Evolutionary conservation across 2,329 filamentous ascomycete genomes (phyloP), one percentile per base, ranked within the genome.

Genomic region (Penicillium sp.): DNA sequence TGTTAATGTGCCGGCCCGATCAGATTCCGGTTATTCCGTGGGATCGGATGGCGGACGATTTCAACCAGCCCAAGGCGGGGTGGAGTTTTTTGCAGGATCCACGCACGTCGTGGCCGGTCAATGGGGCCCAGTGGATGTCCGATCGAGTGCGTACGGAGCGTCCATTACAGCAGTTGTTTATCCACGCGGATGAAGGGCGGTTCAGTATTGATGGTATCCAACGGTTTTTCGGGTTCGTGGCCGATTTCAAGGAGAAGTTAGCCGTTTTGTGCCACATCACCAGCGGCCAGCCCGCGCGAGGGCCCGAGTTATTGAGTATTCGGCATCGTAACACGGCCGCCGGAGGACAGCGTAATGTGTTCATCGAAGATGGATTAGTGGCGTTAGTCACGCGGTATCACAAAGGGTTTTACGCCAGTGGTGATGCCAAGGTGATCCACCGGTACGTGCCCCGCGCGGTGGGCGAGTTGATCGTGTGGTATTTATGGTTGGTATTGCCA

Each of bases 401-500:
- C 21, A 60, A 60, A 44, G 43, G 54, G 3, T 60, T 47, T 46
- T 49, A 21, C 0, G 34, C 44, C 1, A 52, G 36, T 13, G 51
- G 52, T 12, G 26, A 29, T 4, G 36, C 42, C 0, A 54, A 56
- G 53, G 49, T 58, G 12, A 56, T 58, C 42, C 28, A 57, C 33
- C 29, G 46, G 3, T 57, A 54, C 34, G 28, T 57, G 10, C 44
- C 42, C 21, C 38, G 31, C 31, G 31, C 2, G 2, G 46, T 57
- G 3, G 47, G 54, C 10, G 36, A 57, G 47, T 43, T 59, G 2
- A 16, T 59, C 2, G 44, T 59, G 2, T 59, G 41, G 51, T 57
- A 59, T 38, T 46, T 59, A 15, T 59, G 15, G 51, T 44, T 58
- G 5, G 36, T 58, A 0, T 16, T 47, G 9, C 45, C 3, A n/a